Base-by-base conservation (phyloP, 805 yeast species). In the Blastobotrys attinorum region DNA sequence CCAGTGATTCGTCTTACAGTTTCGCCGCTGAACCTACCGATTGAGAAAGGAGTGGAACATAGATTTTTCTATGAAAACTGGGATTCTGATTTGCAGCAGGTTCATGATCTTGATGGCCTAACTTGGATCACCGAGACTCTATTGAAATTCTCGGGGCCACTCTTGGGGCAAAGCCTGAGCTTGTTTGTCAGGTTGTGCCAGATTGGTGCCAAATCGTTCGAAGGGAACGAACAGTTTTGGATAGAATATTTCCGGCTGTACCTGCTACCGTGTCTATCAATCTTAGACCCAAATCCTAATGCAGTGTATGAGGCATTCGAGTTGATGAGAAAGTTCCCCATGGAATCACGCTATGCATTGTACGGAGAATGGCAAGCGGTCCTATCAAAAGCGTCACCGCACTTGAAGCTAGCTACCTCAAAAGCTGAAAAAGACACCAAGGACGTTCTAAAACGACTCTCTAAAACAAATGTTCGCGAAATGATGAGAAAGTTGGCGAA, bases 371-470 rank as follows among this genome's bases (percentile, higher is more conserved):
- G 86, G 58, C 69, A 74, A 41, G 73, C 71, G 29, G 77, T 73
- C 3, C 60, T 76, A 3, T 68, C 80, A 2, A 82, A 82, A 53
- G 76, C 71, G 46, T 67, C 72, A 44, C 67, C 77, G 0, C 67
- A 67, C 16, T 68, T 84, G 4, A 81, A 78, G 48, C 63, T 79
- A 22, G 77, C 81, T 3, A 75, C 75, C 44, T 74, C 75, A 13
- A 75, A 69, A 45, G 82, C 94, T 0, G 92, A 82, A 56, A 86
- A 83, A 58, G 76, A 81, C 31, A 84, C 95, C 0, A 86, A 81
- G 55, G 81, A 79, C 56, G 71, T 81, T 2, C 64, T 90, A 50
- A 89, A 90, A 57, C 70, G 96, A 45, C 68, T 90, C 21, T 85
- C 95, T 17, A 81, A 81, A 37, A 89, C 85, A 48, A 88, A 85